These are phyloP conservation scores for Cyphellophora europaea DNA, from an alignment of 2,329 filamentous ascomycete genomes.

Conservation along the genomic window DNA sequence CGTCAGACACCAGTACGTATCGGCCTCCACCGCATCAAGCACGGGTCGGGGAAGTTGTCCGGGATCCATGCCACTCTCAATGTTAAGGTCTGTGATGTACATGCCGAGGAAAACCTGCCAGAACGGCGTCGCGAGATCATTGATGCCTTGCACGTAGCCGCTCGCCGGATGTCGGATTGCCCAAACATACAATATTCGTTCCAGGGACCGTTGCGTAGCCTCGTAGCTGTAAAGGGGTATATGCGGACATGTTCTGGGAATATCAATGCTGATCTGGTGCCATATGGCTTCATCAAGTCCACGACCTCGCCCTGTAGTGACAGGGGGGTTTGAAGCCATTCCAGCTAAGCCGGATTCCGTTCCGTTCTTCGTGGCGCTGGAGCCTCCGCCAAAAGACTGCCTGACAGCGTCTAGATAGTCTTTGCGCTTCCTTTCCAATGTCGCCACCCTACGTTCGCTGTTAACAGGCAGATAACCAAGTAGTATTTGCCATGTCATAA, in stretches of 20 bases:
- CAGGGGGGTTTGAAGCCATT: conserved; percentile 30
- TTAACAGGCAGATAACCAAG: conserved; percentile 95
- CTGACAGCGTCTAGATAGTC: conserved; percentile 90
- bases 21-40: conserved; percentile 90
- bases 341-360: conserved; percentile 25
- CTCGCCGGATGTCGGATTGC: conserved; percentile 94
- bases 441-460: conserved; percentile 81
- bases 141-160: conserved; percentile 97
- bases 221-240: conserved; percentile 92
- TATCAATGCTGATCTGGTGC: conserved; percentile 99
- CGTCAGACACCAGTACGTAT: conserved; percentile 96
- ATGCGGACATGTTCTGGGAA: conserved; percentile 91
- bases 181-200: conserved; percentile 95
- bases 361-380: conserved; percentile 12
- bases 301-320: conserved; percentile 47
- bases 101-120: conserved; percentile 94
- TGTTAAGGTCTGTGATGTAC: conserved; percentile 89
- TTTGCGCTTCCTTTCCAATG: conserved; percentile 86
- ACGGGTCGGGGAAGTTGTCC: conserved; percentile 85
- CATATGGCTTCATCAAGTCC: conserved; percentile 95
- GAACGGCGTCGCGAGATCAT: conserved; percentile 93
- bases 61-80: conserved; percentile 92
- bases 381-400: conserved; percentile 52
- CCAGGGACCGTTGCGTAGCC: conserved; percentile 85
- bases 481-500: conserved; percentile 97